A percentile compares a stretch with the other conserved stretches of the same genome.
These are phyloP conservation scores for Mortierella sp. DNA, from an alignment of 371 early-diverging fungal species.

Conservation along the genomic window DNA sequence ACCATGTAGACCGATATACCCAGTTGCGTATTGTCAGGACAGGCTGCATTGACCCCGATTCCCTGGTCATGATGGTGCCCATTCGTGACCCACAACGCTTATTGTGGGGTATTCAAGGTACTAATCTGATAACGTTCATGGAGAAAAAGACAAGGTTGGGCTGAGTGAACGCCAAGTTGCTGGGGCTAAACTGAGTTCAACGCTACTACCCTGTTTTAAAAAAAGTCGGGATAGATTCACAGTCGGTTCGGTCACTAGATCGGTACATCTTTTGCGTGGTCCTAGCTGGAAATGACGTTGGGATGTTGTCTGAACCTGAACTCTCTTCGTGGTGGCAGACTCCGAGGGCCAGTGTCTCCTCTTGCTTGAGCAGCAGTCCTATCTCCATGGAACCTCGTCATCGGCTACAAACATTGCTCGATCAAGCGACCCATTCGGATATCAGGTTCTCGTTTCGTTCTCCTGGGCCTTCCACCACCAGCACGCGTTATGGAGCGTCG, in stretches of 20 bases:
- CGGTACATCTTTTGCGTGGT: too few relatives aligned
- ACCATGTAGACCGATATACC: not conserved
- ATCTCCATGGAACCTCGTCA: conserved; percentile 13
- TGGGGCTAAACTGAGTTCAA: too few relatives aligned
- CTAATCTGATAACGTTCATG: too few relatives aligned
- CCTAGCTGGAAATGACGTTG: too few relatives aligned
- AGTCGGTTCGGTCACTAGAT: too few relatives aligned
- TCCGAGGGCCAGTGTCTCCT: not conserved
- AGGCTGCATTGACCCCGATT: not conserved
- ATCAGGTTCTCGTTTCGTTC: conserved; percentile 17
- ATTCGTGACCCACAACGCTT: conserved; percentile 10
- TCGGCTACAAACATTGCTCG: conserved; percentile 12
- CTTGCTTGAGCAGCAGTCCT: not conserved
- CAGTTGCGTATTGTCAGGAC: conserved; percentile 6
- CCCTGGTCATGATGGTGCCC: conserved; percentile 9
- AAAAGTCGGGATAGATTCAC: too few relatives aligned
- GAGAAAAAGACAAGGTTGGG: too few relatives aligned
- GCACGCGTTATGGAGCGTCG: too few relatives aligned
- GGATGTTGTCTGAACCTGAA: too few relatives aligned
- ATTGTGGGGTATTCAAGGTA: conserved; percentile 34
- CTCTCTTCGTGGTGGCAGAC: not conserved
- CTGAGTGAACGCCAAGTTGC: too few relatives aligned
- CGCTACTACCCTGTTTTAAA: too few relatives aligned
- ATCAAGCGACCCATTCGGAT: conserved; percentile 11
- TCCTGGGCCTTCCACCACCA: not conserved